Evolutionary conservation across 2,329 filamentous ascomycete genomes (phyloP).

Genomic region (Arachnomyces sp.): DNA sequence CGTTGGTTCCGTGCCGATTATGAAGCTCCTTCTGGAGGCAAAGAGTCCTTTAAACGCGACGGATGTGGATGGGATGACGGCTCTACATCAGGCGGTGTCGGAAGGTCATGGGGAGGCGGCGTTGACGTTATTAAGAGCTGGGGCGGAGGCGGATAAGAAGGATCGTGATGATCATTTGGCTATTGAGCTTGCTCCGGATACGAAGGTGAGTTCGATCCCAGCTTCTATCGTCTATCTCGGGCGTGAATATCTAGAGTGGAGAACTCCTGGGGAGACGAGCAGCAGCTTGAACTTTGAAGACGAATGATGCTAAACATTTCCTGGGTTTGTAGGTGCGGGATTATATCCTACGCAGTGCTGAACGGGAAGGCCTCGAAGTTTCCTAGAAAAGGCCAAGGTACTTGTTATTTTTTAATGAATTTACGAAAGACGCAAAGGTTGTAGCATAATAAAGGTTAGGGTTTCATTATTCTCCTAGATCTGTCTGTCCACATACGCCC

Average conservation of each 20-base stretch:
- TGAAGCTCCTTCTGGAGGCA: conserved; percentile 66
- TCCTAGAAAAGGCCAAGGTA: conserved; percentile 3
- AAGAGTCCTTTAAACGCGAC: conserved; percentile 75
- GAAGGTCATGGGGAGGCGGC: conserved; percentile 70
- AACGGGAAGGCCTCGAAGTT: too few relatives aligned
- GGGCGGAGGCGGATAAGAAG: conserved; percentile 72
- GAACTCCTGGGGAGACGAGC: not conserved
- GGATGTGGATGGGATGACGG: conserved; percentile 75
- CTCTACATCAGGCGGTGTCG: conserved; percentile 67
- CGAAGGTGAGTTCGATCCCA: conserved; percentile 57
- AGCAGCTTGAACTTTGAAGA: too few relatives aligned
- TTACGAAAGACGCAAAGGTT: too few relatives aligned
- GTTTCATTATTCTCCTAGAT: not conserved
- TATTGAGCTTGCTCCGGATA: conserved; percentile 77
- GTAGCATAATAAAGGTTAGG: too few relatives aligned
- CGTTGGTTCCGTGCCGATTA: conserved; percentile 78
- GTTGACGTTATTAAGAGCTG: conserved; percentile 71
- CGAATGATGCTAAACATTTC: too few relatives aligned
- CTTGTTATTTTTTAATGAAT: conserved; percentile 2
- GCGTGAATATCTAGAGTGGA: not conserved
- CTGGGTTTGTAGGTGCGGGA: not conserved
- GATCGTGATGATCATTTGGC: conserved; percentile 64
- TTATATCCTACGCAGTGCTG: not conserved
- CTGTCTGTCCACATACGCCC: too few relatives aligned
- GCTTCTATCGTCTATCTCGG: conserved; percentile 3